These are phyloP conservation scores for Neopestalotiopsis sp. DNA, from an alignment of 2,329 filamentous ascomycete species.

Conservation along the genomic window DNA sequence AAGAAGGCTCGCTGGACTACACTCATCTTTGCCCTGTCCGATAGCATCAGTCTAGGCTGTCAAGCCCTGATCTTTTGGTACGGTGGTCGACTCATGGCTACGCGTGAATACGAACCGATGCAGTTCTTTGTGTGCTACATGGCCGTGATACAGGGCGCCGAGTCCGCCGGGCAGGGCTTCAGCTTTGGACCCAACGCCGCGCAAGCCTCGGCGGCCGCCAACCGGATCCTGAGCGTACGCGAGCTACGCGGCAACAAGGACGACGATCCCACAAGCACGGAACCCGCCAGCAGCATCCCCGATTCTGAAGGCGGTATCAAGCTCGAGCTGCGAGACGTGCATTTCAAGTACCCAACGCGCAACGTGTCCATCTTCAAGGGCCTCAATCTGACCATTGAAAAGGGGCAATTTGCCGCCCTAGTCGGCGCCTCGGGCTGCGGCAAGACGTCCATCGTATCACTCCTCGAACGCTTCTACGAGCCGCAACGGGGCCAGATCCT, in stretches of 20 bases:
- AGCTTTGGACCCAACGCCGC: slow-evolving; percentile 70
- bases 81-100: slow-evolving; percentile 63
- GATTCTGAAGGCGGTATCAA: slow-evolving; percentile 55
- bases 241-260: slow-evolving; percentile 45
- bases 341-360: slow-evolving; percentile 67
- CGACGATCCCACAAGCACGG: slow-evolving; percentile 26
- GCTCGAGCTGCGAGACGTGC: slow-evolving; percentile 61
- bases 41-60: slow-evolving; percentile 68
- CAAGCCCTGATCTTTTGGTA: slow-evolving; percentile 72
- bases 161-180: slow-evolving; percentile 71
- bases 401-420: slow-evolving; percentile 73
- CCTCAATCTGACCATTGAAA: slow-evolving; percentile 68
- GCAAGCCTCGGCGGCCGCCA: slow-evolving; percentile 63
- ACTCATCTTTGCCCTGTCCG: slow-evolving; percentile 71
- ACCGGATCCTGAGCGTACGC: slow-evolving; percentile 61
- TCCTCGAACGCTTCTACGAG: slow-evolving; percentile 76
- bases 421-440: slow-evolving; percentile 75
- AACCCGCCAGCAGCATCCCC: slow-evolving; percentile 42
- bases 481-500: slow-evolving; percentile 67
- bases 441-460: slow-evolving; percentile 73
- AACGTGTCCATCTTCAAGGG: slow-evolving; percentile 63
- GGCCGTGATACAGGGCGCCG: slow-evolving; percentile 70
- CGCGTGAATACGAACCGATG: slow-evolving; percentile 51
- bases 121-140: slow-evolving; percentile 67
- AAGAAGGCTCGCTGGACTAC: slow-evolving; percentile 67